A percentile compares a stretch with the other conserved stretches of the same genome.
These are phyloP conservation scores for Globisporangium nagaii DNA, from an alignment of 352 stramenopile genomes.

Conservation along the genomic window DNA sequence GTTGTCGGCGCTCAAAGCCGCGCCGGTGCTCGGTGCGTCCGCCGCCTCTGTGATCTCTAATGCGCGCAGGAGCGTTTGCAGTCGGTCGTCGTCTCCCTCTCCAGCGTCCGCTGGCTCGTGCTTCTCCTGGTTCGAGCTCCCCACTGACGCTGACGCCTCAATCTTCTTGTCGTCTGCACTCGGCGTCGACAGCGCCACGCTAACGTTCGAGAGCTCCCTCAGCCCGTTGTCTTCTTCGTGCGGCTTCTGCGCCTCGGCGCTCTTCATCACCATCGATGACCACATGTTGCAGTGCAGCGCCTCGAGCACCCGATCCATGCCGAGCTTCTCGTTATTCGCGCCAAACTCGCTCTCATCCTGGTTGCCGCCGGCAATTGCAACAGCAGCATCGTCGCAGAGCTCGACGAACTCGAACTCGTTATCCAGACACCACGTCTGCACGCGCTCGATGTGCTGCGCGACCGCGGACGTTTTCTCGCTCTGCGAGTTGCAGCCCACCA, in stretches of 20 bases:
- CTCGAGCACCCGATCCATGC: slow-evolving; percentile 67
- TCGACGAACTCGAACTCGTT: slow-evolving; percentile 63
- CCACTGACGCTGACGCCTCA: neutral
- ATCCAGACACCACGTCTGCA: slow-evolving; percentile 52
- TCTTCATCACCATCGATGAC: slow-evolving; percentile 66
- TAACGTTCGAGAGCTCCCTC: slow-evolving; percentile 11
- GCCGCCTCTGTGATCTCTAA: slow-evolving; percentile 31
- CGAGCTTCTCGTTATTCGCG: slow-evolving; percentile 34
- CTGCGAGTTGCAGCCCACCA: slow-evolving; percentile 26
- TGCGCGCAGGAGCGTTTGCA: slow-evolving; percentile 41
- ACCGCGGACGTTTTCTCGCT: slow-evolving; percentile 10
- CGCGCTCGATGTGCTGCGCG: slow-evolving; percentile 17
- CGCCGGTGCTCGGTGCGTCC: neutral
- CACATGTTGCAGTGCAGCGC: slow-evolving; percentile 78
- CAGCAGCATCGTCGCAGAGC: slow-evolving; percentile 7
- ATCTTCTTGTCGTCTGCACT: slow-evolving; percentile 1
- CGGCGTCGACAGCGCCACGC: slow-evolving; percentile 5
- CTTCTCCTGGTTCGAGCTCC: slow-evolving; percentile 4
- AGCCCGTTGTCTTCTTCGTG: neutral
- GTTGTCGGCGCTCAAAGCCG: neutral
- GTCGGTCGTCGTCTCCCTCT: slow-evolving; percentile 24
- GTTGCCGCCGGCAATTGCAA: neutral
- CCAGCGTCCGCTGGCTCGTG: neutral
- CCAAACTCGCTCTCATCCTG: slow-evolving; percentile 4
- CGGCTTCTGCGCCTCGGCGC: neutral